A percentile compares a stretch with the other conserved stretches of the same genome.
Conservation (phyloP, 768 basidiomycete genomes). For the Pilatotrama ljubarskyi region DNA sequence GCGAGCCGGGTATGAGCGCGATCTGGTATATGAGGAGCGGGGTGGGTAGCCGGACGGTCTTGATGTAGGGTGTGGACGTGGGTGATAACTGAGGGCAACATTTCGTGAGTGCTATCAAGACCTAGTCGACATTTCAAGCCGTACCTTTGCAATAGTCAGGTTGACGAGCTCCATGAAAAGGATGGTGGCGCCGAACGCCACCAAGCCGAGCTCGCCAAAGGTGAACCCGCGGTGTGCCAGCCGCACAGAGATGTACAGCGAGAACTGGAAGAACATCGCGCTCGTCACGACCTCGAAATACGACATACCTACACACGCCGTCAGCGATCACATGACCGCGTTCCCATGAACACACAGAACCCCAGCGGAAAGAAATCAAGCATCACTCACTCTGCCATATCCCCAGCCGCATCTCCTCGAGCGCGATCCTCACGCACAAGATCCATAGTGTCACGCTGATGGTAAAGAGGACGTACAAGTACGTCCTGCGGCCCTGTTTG, state of each 20-base stretch:
- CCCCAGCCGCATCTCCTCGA: conserved; percentile 44
- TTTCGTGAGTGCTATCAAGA: not conserved
- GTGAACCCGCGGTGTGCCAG: conserved; percentile 95
- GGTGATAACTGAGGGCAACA: conserved; percentile 65
- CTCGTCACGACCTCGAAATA: conserved; percentile 71
- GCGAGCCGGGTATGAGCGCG: conserved; percentile 88
- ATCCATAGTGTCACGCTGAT: conserved; percentile 51
- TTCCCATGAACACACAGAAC: not conserved
- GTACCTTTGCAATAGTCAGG: conserved; percentile 77
- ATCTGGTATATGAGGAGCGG: conserved; percentile 91
- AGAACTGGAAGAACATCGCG: conserved; percentile 86
- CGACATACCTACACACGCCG: conserved; percentile 59
- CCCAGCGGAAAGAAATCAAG: not conserved
- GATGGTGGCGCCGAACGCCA: conserved; percentile 85
- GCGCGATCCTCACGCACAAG: conserved; percentile 48
- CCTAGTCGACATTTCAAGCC: conserved; percentile 26
- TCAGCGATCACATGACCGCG: not conserved
- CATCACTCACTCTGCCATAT: conserved; percentile 80
- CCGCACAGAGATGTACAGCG: conserved; percentile 85
- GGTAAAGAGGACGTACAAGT: conserved; percentile 67
- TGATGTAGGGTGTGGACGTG: conserved; percentile 76
- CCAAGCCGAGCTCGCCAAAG: conserved; percentile 87
- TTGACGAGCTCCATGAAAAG: conserved; percentile 86
- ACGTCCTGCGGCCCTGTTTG: conserved; percentile 61
- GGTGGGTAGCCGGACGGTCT: conserved; percentile 90